Conservation (phyloP, 768 basidiomycete species). For the Termitomyces sp. region DNA sequence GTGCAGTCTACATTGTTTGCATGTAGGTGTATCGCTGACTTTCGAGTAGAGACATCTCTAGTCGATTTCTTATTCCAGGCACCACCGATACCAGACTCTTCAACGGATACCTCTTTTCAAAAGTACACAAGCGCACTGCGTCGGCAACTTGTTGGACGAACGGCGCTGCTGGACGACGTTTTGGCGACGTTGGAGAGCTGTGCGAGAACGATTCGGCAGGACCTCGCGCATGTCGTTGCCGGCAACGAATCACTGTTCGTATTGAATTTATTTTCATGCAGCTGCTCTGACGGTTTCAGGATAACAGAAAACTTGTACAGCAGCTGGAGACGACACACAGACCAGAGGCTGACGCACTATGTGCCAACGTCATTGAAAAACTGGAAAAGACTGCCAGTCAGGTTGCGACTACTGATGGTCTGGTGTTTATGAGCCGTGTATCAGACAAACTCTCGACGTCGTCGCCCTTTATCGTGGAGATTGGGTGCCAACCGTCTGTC, state of each 20-base stretch:
- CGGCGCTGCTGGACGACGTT: conserved; percentile 52
- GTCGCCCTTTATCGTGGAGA: conserved; percentile 34
- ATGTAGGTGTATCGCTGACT: background rate
- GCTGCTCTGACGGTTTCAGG: conserved; percentile 1
- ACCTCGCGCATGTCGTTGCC: conserved; percentile 43
- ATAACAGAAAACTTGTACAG: conserved; percentile 31
- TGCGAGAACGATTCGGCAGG: conserved; percentile 51
- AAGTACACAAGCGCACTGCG: conserved; percentile 57
- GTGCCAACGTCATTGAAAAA: conserved; percentile 32
- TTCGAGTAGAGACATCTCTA: conserved; percentile 42
- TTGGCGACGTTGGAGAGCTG: conserved; percentile 55
- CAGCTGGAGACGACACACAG: conserved; percentile 41
- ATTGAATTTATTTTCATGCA: background rate
- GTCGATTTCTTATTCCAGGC: conserved; percentile 52
- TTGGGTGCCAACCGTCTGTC: conserved; percentile 36
- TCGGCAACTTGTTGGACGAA: conserved; percentile 61
- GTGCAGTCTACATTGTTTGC: conserved; percentile 6
- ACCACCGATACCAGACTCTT: conserved; percentile 39
- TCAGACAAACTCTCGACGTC: conserved; percentile 41
- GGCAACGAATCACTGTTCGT: conserved; percentile 40
- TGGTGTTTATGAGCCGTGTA: conserved; percentile 45
- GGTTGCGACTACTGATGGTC: conserved; percentile 22
- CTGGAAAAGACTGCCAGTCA: conserved; percentile 31
- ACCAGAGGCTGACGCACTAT: conserved; percentile 44
- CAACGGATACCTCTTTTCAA: conserved; percentile 48